These are phyloP conservation scores for Podospora pseudoanserina DNA, from an alignment of 495 filamentous ascomycete genomes.

Conservation along the genomic window DNA sequence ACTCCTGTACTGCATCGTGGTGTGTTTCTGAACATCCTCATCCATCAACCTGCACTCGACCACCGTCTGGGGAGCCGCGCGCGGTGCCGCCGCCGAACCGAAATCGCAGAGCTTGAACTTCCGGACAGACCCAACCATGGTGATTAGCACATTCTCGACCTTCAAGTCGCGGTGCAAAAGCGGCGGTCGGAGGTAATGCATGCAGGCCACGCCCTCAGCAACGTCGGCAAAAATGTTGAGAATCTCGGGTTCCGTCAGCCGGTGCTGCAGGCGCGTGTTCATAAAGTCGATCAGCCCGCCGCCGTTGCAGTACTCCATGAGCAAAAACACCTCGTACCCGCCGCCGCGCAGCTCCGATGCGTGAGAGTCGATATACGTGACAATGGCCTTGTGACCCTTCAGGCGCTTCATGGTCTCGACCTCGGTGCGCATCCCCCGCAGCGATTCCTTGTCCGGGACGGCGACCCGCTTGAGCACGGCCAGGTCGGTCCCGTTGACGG, in stretches of 20 bases:
- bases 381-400: constrained; percentile 92
- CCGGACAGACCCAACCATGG: constrained; percentile 52
- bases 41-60: constrained; percentile 87
- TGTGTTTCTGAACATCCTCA: constrained; percentile 96
- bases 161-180: constrained; percentile 93
- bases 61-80: constrained; percentile 76
- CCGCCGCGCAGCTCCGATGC: constrained; percentile 88
- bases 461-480: constrained; percentile 95
- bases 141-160: constrained; percentile 96
- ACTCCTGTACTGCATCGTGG: constrained; percentile 93
- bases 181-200: constrained; percentile 97
- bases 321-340: constrained; percentile 94
- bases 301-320: constrained; percentile 88
- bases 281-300: constrained; percentile 98
- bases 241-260: constrained; percentile 95
- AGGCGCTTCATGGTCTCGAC: constrained; percentile 99
- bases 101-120: constrained; percentile 97
- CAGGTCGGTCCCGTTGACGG: constrained; percentile 74
- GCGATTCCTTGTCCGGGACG: constrained; percentile 90
- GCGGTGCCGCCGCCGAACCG: constrained; percentile 82
- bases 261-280: constrained; percentile 95
- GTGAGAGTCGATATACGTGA: constrained; percentile 97
- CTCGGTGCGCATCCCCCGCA: constrained; percentile 95
- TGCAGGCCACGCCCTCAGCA: constrained; percentile 92
- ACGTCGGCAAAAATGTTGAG: constrained; percentile 95